Percentiles rank a stretch among this genome's conserved stretches.
Conservation (phyloP, 73 alveolate species). For the Symbiodinium natans region DNA sequence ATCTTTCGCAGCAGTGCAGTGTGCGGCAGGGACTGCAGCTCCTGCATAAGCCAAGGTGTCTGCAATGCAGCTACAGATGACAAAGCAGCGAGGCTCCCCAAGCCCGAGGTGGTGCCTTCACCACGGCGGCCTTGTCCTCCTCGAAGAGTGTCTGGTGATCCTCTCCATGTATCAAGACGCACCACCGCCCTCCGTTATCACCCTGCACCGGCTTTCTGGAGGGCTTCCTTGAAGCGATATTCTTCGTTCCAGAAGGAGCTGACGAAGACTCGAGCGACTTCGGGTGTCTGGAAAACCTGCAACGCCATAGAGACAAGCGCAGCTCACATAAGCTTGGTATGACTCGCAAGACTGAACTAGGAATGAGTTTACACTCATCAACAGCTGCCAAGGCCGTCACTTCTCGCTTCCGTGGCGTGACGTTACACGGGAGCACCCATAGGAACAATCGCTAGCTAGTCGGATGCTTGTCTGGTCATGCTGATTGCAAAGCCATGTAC, state of each 20-base stretch:
- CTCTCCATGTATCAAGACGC: too few relatives aligned
- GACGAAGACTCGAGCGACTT: slow-evolving; percentile 89
- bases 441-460: too few relatives aligned
- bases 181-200: too few relatives aligned
- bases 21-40: slow-evolving; percentile 60
- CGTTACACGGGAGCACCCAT: too few relatives aligned
- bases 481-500: background rate
- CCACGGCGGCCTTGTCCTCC: slow-evolving; percentile 88
- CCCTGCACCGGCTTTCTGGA: too few relatives aligned
- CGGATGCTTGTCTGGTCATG: background rate
- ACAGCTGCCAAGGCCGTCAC: background rate
- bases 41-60: slow-evolving; percentile 36
- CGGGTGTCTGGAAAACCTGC: slow-evolving; percentile 89
- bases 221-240: slow-evolving; percentile 48
- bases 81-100: background rate
- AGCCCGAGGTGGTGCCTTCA: slow-evolving; percentile 10
- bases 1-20: slow-evolving; percentile 88
- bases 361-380: background rate
- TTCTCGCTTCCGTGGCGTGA: background rate
- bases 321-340: background rate
- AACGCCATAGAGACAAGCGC: too few relatives aligned
- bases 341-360: background rate
- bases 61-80: too few relatives aligned
- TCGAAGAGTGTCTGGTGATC: slow-evolving; percentile 78
- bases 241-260: slow-evolving; percentile 89